Evolutionary conservation across 208 protist species (phyloP).

Genomic region (Trypanosoma congolense): DNA sequence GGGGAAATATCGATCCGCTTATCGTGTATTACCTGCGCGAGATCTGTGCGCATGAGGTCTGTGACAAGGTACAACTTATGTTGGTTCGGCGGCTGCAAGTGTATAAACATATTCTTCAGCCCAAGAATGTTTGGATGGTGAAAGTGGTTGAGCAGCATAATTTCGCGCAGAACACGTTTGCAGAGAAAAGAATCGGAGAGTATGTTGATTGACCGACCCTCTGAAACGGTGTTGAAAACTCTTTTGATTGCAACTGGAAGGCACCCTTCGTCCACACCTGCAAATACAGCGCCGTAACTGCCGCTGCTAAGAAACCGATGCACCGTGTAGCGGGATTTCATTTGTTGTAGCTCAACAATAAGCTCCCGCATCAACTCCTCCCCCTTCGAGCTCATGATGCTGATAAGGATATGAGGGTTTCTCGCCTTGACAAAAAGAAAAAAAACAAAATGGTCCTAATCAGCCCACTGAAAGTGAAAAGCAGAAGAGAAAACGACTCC

Average conservation of each 20-base stretch:
- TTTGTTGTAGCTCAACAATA: constrained; percentile 62
- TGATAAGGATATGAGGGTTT: too few species aligned
- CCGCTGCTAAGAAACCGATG: constrained; percentile 83
- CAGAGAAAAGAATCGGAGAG: constrained; percentile 83
- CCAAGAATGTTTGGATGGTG: constrained; percentile 95
- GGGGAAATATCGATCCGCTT: constrained; percentile 93
- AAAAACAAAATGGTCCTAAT: too few species aligned
- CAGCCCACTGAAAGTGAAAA: too few species aligned
- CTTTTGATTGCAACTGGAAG: constrained; percentile 78
- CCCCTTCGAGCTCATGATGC: constrained; percentile 40
- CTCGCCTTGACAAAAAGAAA: too few species aligned
- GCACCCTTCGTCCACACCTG: constrained; percentile 62
- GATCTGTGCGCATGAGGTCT: constrained; percentile 93
- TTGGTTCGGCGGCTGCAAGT: constrained; percentile 69
- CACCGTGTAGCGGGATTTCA: constrained; percentile 74
- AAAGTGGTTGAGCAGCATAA: constrained; percentile 94
- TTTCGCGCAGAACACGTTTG: constrained; percentile 90
- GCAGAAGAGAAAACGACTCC: too few species aligned
- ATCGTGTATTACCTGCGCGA: constrained; percentile 92
- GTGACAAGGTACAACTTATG: constrained; percentile 96
- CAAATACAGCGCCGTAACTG: constrained; percentile 86
- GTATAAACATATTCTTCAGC: constrained; percentile 92
- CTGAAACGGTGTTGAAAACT: constrained; percentile 83
- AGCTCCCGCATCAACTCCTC: constrained; percentile 71
- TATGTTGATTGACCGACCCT: constrained; percentile 79